These are phyloP conservation scores for Vitis vinifera DNA, from an alignment of 164 flowering plant species.

Conservation along the genomic window ASM3070453v1 NC_081807.1:3243001-3243500, in stretches of 20 bases:
- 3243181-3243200: constrained; percentile 44
- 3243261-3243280: constrained; percentile 82
- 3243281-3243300: constrained; percentile 59
- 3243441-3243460: too few relatives aligned
- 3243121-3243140: constrained; percentile 38
- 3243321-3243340: constrained; percentile 89
- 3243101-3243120: constrained; percentile 33
- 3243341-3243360: constrained; percentile 95
- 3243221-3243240: constrained; percentile 46
- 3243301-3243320: constrained; percentile 83
- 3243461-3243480: too few relatives aligned
- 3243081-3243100: constrained; percentile 47
- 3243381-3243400: constrained; percentile 85
- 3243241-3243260: constrained; percentile 61
- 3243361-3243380: constrained; percentile 89
- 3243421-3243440: too few relatives aligned
- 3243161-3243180: constrained; percentile 25
- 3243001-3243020: constrained; percentile 22
- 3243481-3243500: too few relatives aligned
- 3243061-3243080: constrained; percentile 61
- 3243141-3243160: constrained; percentile 22
- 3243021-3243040: constrained; percentile 47
- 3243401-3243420: background rate
- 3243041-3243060: constrained; percentile 33
- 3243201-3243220: constrained; percentile 64